Base-by-base conservation (phyloP, 2,329 filamentous ascomycete genomes). In the Aspergillus proliferans region DNA sequence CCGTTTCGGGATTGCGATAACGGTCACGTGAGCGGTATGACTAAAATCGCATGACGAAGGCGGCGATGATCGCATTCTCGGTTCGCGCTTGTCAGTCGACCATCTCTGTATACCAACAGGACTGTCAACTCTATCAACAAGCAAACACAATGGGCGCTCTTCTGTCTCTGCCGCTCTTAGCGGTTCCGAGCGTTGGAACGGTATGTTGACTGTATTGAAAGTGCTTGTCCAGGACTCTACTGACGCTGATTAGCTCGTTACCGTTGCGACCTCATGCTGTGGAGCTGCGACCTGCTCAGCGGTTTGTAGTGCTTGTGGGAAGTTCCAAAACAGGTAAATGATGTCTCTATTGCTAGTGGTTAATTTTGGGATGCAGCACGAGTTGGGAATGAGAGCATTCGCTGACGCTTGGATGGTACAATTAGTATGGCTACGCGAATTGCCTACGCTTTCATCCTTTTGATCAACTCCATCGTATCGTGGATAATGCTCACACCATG, bases 401-500 rank as follows among this genome's bases (percentile, higher is more conserved):
- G 51, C 61, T 70, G 52, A 71, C 51, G 19, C 26, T n/a, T 14
- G 44, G 24, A 21, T 36, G 10, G 28, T 30, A 40, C 38, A 18
- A 40, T 52, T 59, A 94, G 90, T 73, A 91, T 97, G 74, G 91
- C 91, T 49, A 98, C 93, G 58, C 88, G 93, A 76, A 94, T 97
- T 74, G 92, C 88, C 64, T 96, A 95, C 69, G 91, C 93, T 56
- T 82, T 97, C 64, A 86, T 98, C 54, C 87, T 98, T 48, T 84
- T 98, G 58, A 74, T 97, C 71, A 98, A 98, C 79, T 96, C 92
- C 51, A 95, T 97, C 56, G 70, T 97, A 46, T 92, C 93, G 33
- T 98, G 93, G 93, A 88, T 98, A 60, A 95, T 97, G 89, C 89
- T 98, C 74, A 98, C 93, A 19, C 88, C 90, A 47, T 98, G 93